These are phyloP conservation scores for Plasmodium reichenowi DNA, from an alignment of 169 alveolate species.

Conservation along the genomic window DNA sequence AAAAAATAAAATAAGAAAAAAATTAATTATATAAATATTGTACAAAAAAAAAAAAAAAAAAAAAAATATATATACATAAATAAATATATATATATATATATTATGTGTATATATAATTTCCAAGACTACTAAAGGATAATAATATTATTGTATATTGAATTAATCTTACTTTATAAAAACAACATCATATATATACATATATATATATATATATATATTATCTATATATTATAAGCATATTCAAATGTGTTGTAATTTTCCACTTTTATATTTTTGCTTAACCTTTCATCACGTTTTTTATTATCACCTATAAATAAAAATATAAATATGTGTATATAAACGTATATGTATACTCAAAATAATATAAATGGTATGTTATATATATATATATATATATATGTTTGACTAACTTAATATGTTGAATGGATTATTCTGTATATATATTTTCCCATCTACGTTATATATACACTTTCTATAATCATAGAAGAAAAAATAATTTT, in stretches of 20 bases:
- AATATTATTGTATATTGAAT: too few relatives aligned
- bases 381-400: too few relatives aligned
- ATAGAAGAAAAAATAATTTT: slow-evolving; percentile 48
- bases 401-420: slow-evolving; percentile 11
- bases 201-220: neutral
- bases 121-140: too few relatives aligned
- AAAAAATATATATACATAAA: too few relatives aligned
- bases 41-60: too few relatives aligned
- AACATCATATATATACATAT: too few relatives aligned
- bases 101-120: too few relatives aligned
- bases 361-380: neutral
- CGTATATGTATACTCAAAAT: too few relatives aligned
- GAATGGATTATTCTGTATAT: slow-evolving; percentile 39
- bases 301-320: slow-evolving; percentile 8
- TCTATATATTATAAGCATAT: slow-evolving; percentile 43
- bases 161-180: too few relatives aligned
- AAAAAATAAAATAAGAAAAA: neutral
- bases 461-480: slow-evolving; percentile 51
- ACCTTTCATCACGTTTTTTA: slow-evolving; percentile 26
- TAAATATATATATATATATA: too few relatives aligned
- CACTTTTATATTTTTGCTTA: neutral
- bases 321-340: neutral
- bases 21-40: too few relatives aligned
- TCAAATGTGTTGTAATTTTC: slow-evolving; percentile 56
- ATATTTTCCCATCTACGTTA: slow-evolving; percentile 66